phyloP scores from a whole-genome alignment of 139 green algal genomes.

The Nannochloris sp. region DNA sequence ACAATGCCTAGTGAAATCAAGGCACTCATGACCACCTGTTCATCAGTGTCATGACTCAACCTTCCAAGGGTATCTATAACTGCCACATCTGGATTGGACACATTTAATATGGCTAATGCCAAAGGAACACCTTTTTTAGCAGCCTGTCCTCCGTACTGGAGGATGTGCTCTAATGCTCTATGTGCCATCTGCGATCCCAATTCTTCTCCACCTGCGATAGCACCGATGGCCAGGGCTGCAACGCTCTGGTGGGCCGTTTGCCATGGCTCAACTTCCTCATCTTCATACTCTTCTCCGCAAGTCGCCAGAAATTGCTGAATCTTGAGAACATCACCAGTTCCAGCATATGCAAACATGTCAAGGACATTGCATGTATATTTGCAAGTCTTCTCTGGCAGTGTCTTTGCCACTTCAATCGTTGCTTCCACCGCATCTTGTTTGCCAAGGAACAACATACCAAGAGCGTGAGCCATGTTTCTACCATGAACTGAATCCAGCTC shows the following conservation, averaged over 20 bases:
- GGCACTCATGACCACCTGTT: slow-evolving; percentile 68
- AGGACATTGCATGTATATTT: slow-evolving; percentile 65
- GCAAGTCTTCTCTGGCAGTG: slow-evolving; percentile 71
- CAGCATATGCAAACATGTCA: slow-evolving; percentile 84
- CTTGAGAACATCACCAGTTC: slow-evolving; percentile 93
- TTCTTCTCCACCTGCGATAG: slow-evolving; percentile 92
- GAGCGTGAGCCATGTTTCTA: slow-evolving; percentile 71
- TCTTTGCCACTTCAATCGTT: slow-evolving; percentile 87
- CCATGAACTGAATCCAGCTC: slow-evolving; percentile 70
- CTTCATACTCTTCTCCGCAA: slow-evolving; percentile 82
- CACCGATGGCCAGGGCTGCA: slow-evolving; percentile 81
- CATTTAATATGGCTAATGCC: slow-evolving; percentile 81
- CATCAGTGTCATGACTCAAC: slow-evolving; percentile 86
- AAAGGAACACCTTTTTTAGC: slow-evolving; percentile 76
- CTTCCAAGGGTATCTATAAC: slow-evolving; percentile 87
- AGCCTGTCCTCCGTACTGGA: slow-evolving; percentile 75
- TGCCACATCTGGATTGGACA: slow-evolving; percentile 69
- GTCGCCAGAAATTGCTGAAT: slow-evolving; percentile 84
- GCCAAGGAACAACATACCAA: slow-evolving; percentile 93
- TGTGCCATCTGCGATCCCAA: slow-evolving; percentile 82
- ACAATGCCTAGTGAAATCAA: slow-evolving; percentile 85
- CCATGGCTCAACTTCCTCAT: slow-evolving; percentile 32
- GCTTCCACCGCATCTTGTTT: slow-evolving; percentile 81
- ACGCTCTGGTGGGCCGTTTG: slow-evolving; percentile 70
- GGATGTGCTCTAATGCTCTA: slow-evolving; percentile 84